Conservation (phyloP, 345 rosid genomes). For the Rubroshorea leprosula region DNA sequence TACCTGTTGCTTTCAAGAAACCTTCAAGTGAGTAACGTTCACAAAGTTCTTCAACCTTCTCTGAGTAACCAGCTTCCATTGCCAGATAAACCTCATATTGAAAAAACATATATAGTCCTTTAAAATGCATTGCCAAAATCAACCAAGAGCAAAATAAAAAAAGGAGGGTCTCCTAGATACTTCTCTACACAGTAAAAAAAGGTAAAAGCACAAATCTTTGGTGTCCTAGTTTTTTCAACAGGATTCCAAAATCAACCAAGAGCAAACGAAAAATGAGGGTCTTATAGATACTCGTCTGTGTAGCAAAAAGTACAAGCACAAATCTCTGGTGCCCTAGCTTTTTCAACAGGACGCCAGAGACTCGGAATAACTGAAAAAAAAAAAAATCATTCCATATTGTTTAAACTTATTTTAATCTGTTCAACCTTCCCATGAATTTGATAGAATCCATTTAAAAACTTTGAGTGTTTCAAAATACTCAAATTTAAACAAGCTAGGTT, state of each 20-base stretch:
- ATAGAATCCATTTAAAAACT: neutral
- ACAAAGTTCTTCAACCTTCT: constrained; percentile 92
- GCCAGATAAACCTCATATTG: constrained; percentile 78
- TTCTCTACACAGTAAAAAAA: neutral
- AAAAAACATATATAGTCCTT: neutral
- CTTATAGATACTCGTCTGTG: neutral
- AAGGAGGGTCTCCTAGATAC: neutral
- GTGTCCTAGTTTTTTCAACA: neutral
- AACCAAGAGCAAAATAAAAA: neutral
- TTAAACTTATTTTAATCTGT: no score
- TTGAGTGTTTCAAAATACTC: neutral
- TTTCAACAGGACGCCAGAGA: neutral
- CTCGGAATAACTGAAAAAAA: neutral
- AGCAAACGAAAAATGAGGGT: neutral
- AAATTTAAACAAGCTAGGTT: neutral
- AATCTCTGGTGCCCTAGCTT: neutral
- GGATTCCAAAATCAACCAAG: neutral
- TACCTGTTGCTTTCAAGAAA: constrained; percentile 57
- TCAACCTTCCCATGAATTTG: no score
- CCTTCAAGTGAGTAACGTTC: constrained; percentile 72
- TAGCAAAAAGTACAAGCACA: neutral
- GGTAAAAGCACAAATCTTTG: neutral
- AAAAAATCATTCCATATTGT: neutral
- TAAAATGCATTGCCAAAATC: neutral
- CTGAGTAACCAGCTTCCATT: constrained; percentile 93